Base-by-base conservation (phyloP, 192 early-diverging fungal genomes). In the Backusella tuberculispora region DNA sequence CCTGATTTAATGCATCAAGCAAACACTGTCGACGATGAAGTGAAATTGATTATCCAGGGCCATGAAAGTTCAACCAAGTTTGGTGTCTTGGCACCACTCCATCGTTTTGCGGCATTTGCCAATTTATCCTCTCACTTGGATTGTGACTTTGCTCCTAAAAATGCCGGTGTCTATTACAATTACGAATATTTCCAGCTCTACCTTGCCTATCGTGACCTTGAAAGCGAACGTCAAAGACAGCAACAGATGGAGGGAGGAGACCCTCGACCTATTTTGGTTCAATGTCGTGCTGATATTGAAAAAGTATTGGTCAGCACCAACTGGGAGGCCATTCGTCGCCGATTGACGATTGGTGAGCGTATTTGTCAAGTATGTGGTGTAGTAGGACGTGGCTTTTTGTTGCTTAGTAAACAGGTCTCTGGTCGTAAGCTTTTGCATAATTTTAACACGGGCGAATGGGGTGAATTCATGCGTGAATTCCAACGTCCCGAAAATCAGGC, bases 251-350 rank as follows among this genome's bases (percentile, higher is more conserved):
- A 67, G 3, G 38, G 53, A 4, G 29, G 47, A 1, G 78, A 80
- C 26, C 19, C 76, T 2, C 69, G 76, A 8, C 47, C 75, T 7
- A 53, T 78, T 14, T 21, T 77, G 15, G 73, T 78, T 6, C 80
- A 81, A 71, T 81, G 76, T 26, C 72, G 80, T 8, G 43, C 75
- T 10, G 80, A 81, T 2, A 72, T 81, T 29, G 80, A 81, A 45
- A 76, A 74, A 26, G 42, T 74, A 2, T 46, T 81, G 7, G 69
- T 74, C 5, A 81, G 50, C 29, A 81, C 80, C 29, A 81, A 81
- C 64, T 81, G 80, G 80, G 80, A 81, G 44, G 80, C 80, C 1
- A 78, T 81, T 10, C 76, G 80, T 15, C 72, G 80, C n/a, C 80
- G 80, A 9, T 48, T 81, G 40, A 81, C 80, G 4, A 81, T 81